Conservation (phyloP, 192 early-diverging fungal genomes). For the Haplosporangium gracile region DNA sequence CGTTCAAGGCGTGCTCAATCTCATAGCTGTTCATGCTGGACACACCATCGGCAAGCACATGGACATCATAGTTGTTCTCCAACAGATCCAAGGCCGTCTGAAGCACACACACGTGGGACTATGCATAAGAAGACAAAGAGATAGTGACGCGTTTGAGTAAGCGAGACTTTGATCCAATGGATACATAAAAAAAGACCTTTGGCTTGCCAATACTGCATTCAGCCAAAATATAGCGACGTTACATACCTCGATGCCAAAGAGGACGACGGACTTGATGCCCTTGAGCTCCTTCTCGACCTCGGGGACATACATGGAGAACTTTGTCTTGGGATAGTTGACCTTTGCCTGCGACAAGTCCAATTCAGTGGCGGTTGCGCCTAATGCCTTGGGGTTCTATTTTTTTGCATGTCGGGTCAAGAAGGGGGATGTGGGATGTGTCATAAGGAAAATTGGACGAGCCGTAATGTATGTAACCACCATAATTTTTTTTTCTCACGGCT, state of each 20-base stretch:
- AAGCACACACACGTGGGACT: conserved; percentile 94
- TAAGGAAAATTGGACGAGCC: neutral
- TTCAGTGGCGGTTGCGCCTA: conserved; percentile 84
- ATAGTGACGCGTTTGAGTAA: neutral
- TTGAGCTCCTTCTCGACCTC: conserved; percentile 69
- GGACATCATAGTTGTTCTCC: conserved; percentile 81
- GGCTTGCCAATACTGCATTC: no score
- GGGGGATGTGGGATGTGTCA: neutral
- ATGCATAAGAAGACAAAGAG: conserved; percentile 8
- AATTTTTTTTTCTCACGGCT: conserved; percentile 33
- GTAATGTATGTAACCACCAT: neutral
- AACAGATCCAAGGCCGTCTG: conserved; percentile 95
- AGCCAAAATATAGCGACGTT: neutral
- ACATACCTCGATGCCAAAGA: conserved; percentile 92
- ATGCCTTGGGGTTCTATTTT: conserved; percentile 60
- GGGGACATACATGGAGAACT: conserved; percentile 90
- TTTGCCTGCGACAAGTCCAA: conserved; percentile 78
- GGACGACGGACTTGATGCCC: conserved; percentile 76
- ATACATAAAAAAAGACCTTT: neutral
- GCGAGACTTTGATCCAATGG: neutral
- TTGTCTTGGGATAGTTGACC: conserved; percentile 78
- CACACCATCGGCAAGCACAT: conserved; percentile 94
- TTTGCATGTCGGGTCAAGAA: neutral
- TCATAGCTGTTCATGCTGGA: conserved; percentile 89
- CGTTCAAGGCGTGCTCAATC: conserved; percentile 82